Percentiles rank a stretch among this genome's conserved stretches.
Evolutionary conservation across 495 filamentous ascomycete species (phyloP).

Genomic region (Penicillium ucsense): DNA sequence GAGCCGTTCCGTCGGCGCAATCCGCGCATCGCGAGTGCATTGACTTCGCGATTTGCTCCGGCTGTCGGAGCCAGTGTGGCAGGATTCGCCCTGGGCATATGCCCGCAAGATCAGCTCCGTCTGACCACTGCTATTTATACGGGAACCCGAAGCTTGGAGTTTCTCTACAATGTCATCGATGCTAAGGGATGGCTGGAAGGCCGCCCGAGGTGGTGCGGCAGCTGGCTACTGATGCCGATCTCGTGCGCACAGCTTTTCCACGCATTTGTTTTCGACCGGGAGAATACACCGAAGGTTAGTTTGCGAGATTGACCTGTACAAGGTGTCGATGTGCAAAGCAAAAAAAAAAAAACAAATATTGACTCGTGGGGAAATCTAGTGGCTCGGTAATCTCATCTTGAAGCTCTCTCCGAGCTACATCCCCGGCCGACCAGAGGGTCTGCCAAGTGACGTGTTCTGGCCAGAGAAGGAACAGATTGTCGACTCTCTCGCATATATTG

Average conservation of each 20-base stretch:
- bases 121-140: slow-evolving; percentile 72
- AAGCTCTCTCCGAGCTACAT: slow-evolving; percentile 70
- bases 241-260: slow-evolving; percentile 85
- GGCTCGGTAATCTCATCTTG: slow-evolving; percentile 65
- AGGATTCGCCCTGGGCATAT: slow-evolving; percentile 70
- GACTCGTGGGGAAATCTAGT: slow-evolving; percentile 25
- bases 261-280: slow-evolving; percentile 85
- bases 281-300: slow-evolving; percentile 62
- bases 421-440: slow-evolving; percentile 56
- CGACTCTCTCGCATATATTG: slow-evolving; percentile 72
- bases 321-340: too few species aligned
- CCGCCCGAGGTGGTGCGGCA: slow-evolving; percentile 84
- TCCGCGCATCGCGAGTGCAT: slow-evolving; percentile 56
- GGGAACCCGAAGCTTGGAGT: slow-evolving; percentile 72
- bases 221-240: slow-evolving; percentile 92
- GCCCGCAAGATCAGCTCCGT: slow-evolving; percentile 66
- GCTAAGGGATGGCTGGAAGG: slow-evolving; percentile 70
- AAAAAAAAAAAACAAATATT: background rate
- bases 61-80: slow-evolving; percentile 81
- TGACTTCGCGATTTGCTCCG: slow-evolving; percentile 77
- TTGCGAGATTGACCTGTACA: too few species aligned
- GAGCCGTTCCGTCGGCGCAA: slow-evolving; percentile 73
- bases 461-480: slow-evolving; percentile 67
- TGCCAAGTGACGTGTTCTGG: slow-evolving; percentile 61
- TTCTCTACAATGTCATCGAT: slow-evolving; percentile 74